Conservation (phyloP, 202 grass and related monocot genomes). For the Schoenoplectus tabernaemontani region DNA sequence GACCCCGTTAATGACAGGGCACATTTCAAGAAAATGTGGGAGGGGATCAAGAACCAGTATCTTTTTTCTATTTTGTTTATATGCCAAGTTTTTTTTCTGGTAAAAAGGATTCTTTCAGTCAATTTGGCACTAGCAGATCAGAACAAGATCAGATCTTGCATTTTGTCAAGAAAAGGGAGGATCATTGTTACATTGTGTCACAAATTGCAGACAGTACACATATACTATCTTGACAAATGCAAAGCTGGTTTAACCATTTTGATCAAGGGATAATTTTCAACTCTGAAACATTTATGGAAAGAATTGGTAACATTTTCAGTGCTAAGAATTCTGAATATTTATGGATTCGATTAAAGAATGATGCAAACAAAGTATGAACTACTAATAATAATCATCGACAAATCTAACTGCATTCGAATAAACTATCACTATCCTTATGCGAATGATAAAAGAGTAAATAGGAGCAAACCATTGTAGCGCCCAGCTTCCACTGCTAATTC, state of each 20-base stretch:
- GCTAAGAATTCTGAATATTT: too few species aligned
- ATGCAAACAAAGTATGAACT: not conserved
- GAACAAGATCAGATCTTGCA: not conserved
- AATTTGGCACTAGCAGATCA: not conserved
- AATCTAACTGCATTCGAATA: too few species aligned
- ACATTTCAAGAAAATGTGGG: not conserved
- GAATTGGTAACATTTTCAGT: not conserved
- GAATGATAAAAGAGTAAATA: not conserved
- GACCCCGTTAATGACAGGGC: not conserved
- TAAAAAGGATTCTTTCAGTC: not conserved
- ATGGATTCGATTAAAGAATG: not conserved
- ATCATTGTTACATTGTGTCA: not conserved
- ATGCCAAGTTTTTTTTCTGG: not conserved
- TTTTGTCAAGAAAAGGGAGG: not conserved
- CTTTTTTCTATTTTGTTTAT: not conserved
- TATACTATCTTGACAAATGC: too few species aligned
- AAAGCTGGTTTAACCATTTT: too few species aligned
- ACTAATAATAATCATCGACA: too few species aligned
- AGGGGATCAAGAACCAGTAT: not conserved
- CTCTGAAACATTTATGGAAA: not conserved
- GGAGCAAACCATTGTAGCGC: not conserved
- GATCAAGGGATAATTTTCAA: not conserved
- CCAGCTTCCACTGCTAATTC: not conserved
- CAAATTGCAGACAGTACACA: not conserved
- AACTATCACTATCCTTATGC: too few species aligned